Evolutionary conservation across 2,329 filamentous ascomycete genomes (phyloP).

Genomic region (Rutstroemia sydowiana): DNA sequence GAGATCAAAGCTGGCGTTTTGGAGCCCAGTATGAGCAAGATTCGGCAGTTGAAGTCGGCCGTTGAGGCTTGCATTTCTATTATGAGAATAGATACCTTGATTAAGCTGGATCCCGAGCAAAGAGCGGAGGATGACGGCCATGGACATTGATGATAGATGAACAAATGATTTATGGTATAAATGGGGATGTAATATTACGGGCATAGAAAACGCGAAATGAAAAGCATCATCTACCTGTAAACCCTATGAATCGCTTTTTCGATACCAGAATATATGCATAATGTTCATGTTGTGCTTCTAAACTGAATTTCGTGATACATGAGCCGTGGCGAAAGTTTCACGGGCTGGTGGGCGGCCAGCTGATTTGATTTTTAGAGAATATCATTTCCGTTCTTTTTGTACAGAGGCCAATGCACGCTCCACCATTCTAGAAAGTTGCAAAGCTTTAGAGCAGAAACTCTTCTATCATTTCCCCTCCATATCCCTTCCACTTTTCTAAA

Average conservation of each 20-base stretch:
- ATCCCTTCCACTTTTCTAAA: constrained; percentile 1
- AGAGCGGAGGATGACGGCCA: constrained; percentile 73
- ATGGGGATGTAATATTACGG: constrained; percentile 10
- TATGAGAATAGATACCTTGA: constrained; percentile 98
- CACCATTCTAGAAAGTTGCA: constrained; percentile 32
- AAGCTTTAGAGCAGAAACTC: constrained; percentile 27
- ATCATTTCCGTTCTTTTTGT: constrained; percentile 12
- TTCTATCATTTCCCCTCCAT: constrained; percentile 38
- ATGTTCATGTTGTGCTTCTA: no score
- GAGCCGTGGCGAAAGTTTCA: neutral
- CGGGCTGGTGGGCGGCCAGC: neutral
- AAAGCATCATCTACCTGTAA: constrained; percentile 4
- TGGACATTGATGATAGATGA: constrained; percentile 54
- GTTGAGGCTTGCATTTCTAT: constrained; percentile 98
- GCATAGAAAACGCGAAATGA: constrained; percentile 4
- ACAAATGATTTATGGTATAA: constrained; percentile 8
- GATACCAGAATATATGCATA: no score
- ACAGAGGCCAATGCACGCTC: constrained; percentile 17
- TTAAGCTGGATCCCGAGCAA: constrained; percentile 92
- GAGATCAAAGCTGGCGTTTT: constrained; percentile 90
- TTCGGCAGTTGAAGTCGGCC: constrained; percentile 95
- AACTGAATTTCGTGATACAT: neutral
- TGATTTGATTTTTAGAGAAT: constrained; percentile 1
- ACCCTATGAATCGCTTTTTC: neutral
- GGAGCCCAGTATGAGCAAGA: constrained; percentile 97